phyloP scores from a whole-genome alignment of 805 yeast species.

The Ogataea nitratoaversa region DNA sequence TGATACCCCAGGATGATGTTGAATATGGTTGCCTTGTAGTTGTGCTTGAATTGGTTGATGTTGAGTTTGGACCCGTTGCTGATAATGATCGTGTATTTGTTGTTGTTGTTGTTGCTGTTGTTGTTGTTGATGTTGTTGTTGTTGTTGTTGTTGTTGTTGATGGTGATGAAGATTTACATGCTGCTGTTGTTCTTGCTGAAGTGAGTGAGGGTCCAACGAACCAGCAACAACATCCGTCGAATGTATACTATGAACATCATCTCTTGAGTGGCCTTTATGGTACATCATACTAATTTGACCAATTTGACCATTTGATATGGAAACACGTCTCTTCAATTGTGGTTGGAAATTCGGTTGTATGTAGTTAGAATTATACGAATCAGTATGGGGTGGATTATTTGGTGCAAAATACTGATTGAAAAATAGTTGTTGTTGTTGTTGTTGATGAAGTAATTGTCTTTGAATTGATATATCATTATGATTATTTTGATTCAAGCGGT shows the following conservation, averaged over 20 bases:
- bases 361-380: background rate
- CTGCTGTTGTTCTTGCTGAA: background rate
- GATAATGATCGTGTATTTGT: background rate
- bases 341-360: conserved; percentile 8
- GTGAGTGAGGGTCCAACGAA: background rate
- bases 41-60: background rate
- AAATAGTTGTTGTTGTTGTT: background rate
- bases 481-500: background rate
- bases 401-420: background rate
- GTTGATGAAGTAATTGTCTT: background rate
- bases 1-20: too few species aligned
- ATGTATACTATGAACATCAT: background rate
- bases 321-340: conserved; percentile 55
- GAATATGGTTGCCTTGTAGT: too few species aligned
- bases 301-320: conserved; percentile 82
- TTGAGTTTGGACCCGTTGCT: conserved; percentile 1
- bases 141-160: background rate
- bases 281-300: conserved; percentile 53
- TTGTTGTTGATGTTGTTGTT: background rate
- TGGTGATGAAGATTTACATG: background rate
- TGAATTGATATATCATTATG: background rate
- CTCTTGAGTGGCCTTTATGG: conserved; percentile 11
- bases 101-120: conserved; percentile 6
- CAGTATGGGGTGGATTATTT: background rate
- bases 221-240: background rate